phyloP scores from a whole-genome alignment of 2,329 filamentous ascomycete species.

The Eutypa lata region DNA sequence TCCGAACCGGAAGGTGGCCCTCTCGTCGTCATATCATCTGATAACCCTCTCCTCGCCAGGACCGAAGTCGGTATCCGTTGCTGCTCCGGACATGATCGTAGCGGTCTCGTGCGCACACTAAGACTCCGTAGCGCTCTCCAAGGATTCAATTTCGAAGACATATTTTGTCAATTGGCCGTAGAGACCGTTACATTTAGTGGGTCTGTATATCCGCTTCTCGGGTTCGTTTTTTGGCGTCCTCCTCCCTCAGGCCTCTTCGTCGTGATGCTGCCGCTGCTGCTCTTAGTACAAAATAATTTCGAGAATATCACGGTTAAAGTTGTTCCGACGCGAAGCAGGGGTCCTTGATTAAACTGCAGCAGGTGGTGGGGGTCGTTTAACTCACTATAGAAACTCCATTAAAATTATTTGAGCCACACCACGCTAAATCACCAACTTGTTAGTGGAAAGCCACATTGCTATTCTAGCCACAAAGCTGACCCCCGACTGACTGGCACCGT shows the following conservation, averaged over 20 bases:
- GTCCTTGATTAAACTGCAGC: neutral
- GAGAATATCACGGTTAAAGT: constrained; percentile 1
- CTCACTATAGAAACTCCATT: too few relatives aligned
- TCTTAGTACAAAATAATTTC: constrained; percentile 7
- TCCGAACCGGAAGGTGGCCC: constrained; percentile 6
- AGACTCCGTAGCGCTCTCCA: constrained; percentile 26
- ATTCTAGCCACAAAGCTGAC: too few relatives aligned
- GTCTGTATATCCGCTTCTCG: constrained; percentile 1
- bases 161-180: constrained; percentile 11
- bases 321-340: constrained; percentile 9
- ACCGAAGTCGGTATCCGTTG: constrained; percentile 5
- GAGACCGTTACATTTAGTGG: constrained; percentile 11
- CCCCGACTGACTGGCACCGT: too few relatives aligned
- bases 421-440: too few relatives aligned
- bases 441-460: too few relatives aligned
- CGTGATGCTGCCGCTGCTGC: constrained; percentile 5
- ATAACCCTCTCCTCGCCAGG: constrained; percentile 17
- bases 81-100: constrained; percentile 4
- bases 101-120: constrained; percentile 24
- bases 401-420: too few relatives aligned
- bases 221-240: constrained; percentile 3
- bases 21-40: constrained; percentile 15
- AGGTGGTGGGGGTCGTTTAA: too few relatives aligned
- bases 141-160: constrained; percentile 30
- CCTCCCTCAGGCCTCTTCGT: constrained; percentile 2